Evolutionary conservation across 1,284 basidiomycete species (phyloP), one percentile per base, ranked within the genome.

Genomic region (Trametes sp.): DNA sequence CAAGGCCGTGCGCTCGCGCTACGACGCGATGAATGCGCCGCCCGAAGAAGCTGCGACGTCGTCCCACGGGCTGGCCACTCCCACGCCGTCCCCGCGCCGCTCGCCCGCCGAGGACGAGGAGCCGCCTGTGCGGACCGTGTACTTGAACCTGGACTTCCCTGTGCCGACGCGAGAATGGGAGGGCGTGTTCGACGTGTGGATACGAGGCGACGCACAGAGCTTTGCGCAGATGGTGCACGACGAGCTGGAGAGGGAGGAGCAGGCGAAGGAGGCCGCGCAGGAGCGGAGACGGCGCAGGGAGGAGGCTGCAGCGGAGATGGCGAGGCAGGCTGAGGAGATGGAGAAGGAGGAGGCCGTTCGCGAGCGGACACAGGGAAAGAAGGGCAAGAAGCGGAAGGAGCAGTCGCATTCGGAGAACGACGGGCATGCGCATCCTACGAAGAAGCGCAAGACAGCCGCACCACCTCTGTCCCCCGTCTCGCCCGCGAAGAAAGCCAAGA

Each of bases 131-230:
- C 89, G 87, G 72, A 87, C 90, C 0, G 83, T 98, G 23, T 94
- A 95, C 75, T 81, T 98, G 64, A 98, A 98, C 76, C 81, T 94
- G 59, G 95, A 98, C 70, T 95, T 96, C 71, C 96, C 96, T 0
- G 85, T 89, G 14, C 93, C 93, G 11, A 88, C 88, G 8, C 83
- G 87, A 54, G 93, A 96, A 69, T 98, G 95, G 95, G 90, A 93
- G 67, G 93, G 89, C 24, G 89, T 96, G 2, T 98, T 98, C 70
- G 95, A 98, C 76, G 85, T 89, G 29, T 98, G 95, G 94, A 77
- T 96, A 50, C 88, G 94, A 70, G 95, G 95, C 3, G 94, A 98
- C 73, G 89, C 94, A 4, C 96, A 98, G 75, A 73, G 73, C 26
- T 94, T 96, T 75, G 90, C 92, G 2, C 76, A 77, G 44, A 75